Evolutionary conservation across 805 yeast genomes (phyloP), one percentile per base, ranked within the genome.

Genomic region (Gaillardinia entomophila): DNA sequence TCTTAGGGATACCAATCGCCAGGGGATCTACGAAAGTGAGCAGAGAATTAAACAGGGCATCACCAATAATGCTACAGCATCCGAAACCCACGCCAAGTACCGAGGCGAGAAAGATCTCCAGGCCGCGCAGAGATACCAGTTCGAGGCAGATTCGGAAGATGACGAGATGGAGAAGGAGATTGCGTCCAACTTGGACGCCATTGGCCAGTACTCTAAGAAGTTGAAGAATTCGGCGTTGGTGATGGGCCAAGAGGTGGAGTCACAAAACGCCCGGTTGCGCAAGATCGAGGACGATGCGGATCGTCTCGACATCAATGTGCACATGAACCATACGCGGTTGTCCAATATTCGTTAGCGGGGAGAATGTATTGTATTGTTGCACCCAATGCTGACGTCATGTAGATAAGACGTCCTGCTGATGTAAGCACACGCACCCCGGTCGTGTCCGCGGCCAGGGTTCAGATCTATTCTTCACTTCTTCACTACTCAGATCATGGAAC

Each of bases 71-170:
- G 67, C 70, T 4, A 51, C 64, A 3, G 50, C 38, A 29, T 49
- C 57, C 2, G 72, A 66, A 24, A 36, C 55, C 11, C 53, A 51
- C 30, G 66, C 65, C 34, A 73, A 75, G 49, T 74, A 73, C 41
- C 71, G 66, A 34, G 74, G 75, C 31, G 76, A 77, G 34, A 56
- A 64, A 41, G 58, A 70, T 40, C 68, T 77, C 30, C 65, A 66
- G 12, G 79, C 77, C 24, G 82, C 94, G 2, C 64, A 75, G 36
- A 64, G 77, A 42, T 88, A 82, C 58, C 85, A 84, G 48, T 84
- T 86, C 46, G 96, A 87, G 51, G 83, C 82, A 30, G 97, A 90
- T 57, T 78, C 79, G 31, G 97, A 90, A 54, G 97, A 92, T 57
- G 95, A 88, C 48, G 92, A 80, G 45, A 75, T 87, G 75, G 97